A percentile compares a stretch with the other conserved stretches of the same genome.
Conservation (phyloP, 2,329 filamentous ascomycete species). For the Akanthomyces lecanii region DNA sequence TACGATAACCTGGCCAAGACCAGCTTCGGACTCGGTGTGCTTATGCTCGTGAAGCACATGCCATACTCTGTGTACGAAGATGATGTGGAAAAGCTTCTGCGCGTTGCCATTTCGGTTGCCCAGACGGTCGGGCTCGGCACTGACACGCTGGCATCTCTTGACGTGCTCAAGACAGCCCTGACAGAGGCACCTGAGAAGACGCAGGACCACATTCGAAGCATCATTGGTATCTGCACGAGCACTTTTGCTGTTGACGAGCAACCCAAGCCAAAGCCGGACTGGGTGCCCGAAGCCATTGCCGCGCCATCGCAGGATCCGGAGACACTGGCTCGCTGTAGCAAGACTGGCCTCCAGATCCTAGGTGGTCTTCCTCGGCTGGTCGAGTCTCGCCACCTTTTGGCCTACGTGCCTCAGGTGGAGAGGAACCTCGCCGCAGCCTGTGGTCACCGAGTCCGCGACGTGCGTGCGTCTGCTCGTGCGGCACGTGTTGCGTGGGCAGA, state of each 20-base stretch:
- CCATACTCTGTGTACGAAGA: constrained; percentile 48
- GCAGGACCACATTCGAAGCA: constrained; percentile 44
- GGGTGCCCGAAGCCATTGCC: constrained; percentile 29
- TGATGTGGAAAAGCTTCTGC: constrained; percentile 44
- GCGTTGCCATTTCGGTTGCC: constrained; percentile 45
- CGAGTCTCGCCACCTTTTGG: constrained; percentile 43
- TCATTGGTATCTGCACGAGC: constrained; percentile 43
- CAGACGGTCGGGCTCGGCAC: constrained; percentile 37
- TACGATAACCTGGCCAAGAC: constrained; percentile 28
- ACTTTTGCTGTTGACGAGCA: constrained; percentile 32
- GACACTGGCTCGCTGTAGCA: constrained; percentile 38
- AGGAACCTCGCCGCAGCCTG: constrained; percentile 47
- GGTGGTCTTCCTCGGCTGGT: constrained; percentile 44
- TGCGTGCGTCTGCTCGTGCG: constrained; percentile 45
- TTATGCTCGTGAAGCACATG: constrained; percentile 48
- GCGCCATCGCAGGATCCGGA: constrained; percentile 19
- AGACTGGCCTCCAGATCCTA: constrained; percentile 45
- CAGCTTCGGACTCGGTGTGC: constrained; percentile 44
- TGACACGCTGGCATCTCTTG: constrained; percentile 46
- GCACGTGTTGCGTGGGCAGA: constrained; percentile 49
- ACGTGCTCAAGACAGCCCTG: constrained; percentile 46
- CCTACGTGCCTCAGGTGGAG: constrained; percentile 41
- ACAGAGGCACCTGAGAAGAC: constrained; percentile 42
- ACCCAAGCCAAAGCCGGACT: constrained; percentile 25
- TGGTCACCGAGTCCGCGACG: constrained; percentile 50